Evolutionary conservation across 2,329 filamentous ascomycete genomes (phyloP), one percentile per base, ranked within the genome.

Genomic region (Tolypocladium capitatum): DNA sequence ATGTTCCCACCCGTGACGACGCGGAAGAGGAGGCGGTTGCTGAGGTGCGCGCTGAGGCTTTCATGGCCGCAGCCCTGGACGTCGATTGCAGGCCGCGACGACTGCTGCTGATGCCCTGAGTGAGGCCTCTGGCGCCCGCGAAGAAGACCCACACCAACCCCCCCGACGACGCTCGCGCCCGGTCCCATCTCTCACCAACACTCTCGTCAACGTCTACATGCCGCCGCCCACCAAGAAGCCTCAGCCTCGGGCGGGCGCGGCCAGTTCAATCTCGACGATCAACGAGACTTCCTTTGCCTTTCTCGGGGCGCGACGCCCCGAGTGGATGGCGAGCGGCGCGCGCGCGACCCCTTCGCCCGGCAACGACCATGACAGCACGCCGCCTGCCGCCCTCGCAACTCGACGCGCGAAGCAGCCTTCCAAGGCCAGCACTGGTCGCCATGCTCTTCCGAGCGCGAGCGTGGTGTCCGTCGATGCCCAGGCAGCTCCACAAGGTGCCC

Each of bases 211-310:
- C 52, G 44, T 47, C 47, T 56, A 58, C 52, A 60, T 60, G 58
- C 50, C 55, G 51, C 51, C 49, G 52, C 51, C 54, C 31, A 38
- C 48, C 47, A 52, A 49, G 11, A 41, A 51, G 46, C 48, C 46
- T 47, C 51, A 50, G 51, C 40, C 51, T 45, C 48, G 42, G 33
- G 16, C 45, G 34, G 30, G n/a, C 27, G 18, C 45, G 50, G 45
- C 35, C 62, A 65, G 50, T 59, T 70, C 49, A 6, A 45, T 50
- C 36, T 62, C 64, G 27, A 61, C 61, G 24, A 65, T 65, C 5
- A 72, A 72, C 54, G 62, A 64, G 42, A 71, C 69, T 1, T 46
- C 68, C 46, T 66, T 69, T 49, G 51, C 60, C 27, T 68, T 68
- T 52, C 55, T 70, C 21, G 63, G 66, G 36, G 59, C 61, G 43